These are phyloP conservation scores for Tolypocladium inflatum DNA, from an alignment of 2,329 filamentous ascomycete species.

Conservation along the genomic window DNA sequence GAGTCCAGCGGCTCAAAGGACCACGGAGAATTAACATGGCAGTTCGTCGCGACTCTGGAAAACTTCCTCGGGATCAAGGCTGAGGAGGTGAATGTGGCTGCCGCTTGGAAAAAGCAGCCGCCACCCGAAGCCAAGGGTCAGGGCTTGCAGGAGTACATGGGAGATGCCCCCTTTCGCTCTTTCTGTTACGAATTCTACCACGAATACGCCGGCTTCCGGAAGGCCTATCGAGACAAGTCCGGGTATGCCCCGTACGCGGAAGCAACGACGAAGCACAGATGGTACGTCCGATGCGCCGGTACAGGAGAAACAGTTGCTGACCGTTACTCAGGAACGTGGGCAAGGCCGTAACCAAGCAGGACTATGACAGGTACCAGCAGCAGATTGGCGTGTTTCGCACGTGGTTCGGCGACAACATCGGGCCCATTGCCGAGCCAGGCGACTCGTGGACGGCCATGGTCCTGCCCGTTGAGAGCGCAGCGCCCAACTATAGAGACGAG, in stretches of 20 bases:
- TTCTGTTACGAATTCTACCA: constrained; percentile 24
- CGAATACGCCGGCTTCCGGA: constrained; percentile 17
- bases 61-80: constrained; percentile 8
- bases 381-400: constrained; percentile 17
- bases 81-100: constrained; percentile 9
- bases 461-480: constrained; percentile 13
- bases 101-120: constrained; percentile 11
- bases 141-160: constrained; percentile 17
- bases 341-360: constrained; percentile 9
- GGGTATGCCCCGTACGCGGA: constrained; percentile 17
- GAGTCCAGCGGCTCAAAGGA: not conserved
- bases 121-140: constrained; percentile 11
- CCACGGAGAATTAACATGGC: constrained; percentile 5
- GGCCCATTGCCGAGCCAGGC: constrained; percentile 7
- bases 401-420: constrained; percentile 22
- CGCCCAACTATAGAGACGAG: constrained; percentile 16
- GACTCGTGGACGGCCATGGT: constrained; percentile 16
- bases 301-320: not conserved
- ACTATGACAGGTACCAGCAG: constrained; percentile 11
- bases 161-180: constrained; percentile 17
- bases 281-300: constrained; percentile 12
- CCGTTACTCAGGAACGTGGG: constrained; percentile 13
- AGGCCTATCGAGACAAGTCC: constrained; percentile 13
- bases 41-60: constrained; percentile 17
- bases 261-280: constrained; percentile 15